Evolutionary conservation across 2,329 filamentous ascomycete genomes (phyloP).

Genomic region (Elsinoe perseae): DNA sequence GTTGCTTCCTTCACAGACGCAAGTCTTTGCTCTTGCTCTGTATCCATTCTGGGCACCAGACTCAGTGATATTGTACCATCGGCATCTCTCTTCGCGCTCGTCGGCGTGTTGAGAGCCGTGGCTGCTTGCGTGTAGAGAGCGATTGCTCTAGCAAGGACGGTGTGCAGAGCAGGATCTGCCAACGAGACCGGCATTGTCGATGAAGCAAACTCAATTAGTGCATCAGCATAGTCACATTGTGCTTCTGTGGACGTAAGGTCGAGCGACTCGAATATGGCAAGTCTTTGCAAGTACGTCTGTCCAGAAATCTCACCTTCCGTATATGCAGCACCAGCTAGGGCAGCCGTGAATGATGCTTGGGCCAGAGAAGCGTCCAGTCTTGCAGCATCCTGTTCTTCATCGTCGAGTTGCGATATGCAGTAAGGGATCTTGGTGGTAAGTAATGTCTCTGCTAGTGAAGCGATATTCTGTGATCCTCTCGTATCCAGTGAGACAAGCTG

Average conservation of each 20-base stretch:
- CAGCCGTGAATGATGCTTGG: constrained; percentile 49
- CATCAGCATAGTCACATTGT: constrained; percentile 50
- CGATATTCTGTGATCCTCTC: constrained; percentile 41
- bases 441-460: constrained; percentile 52
- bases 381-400: constrained; percentile 20
- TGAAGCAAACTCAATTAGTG: constrained; percentile 45
- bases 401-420: constrained; percentile 39
- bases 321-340: constrained; percentile 51
- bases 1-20: constrained; percentile 2
- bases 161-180: neutral
- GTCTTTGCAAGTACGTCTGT: constrained; percentile 44
- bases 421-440: constrained; percentile 46
- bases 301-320: constrained; percentile 43
- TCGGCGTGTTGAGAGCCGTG: neutral
- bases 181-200: neutral
- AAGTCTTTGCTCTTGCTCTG: neutral
- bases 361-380: constrained; percentile 37
- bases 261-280: constrained; percentile 32
- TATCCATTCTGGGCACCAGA: neutral
- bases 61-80: constrained; percentile 2
- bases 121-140: neutral
- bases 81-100: neutral
- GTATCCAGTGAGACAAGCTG: constrained; percentile 44
- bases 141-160: neutral
- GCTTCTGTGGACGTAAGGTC: constrained; percentile 38